Conservation (phyloP, 805 yeast species). For the Lipomyces mesembrius region DNA sequence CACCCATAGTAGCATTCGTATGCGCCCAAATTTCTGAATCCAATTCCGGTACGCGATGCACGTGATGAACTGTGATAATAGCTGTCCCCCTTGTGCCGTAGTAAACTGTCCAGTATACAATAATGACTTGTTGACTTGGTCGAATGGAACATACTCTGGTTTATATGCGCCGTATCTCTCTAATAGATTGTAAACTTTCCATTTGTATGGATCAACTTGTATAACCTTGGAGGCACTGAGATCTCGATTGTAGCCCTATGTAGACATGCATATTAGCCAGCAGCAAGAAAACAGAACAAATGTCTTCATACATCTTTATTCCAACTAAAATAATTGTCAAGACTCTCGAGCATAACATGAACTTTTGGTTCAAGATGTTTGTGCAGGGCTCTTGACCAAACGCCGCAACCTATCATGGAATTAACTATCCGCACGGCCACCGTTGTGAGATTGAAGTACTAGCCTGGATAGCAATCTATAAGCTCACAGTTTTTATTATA, state of each 20-base stretch:
- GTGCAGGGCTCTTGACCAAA: constrained; percentile 66
- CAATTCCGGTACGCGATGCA: constrained; percentile 73
- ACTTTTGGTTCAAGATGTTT: constrained; percentile 62
- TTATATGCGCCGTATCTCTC: constrained; percentile 52
- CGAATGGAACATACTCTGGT: constrained; percentile 48
- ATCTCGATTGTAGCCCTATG: constrained; percentile 23
- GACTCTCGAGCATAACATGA: constrained; percentile 66
- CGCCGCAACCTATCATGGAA: constrained; percentile 53
- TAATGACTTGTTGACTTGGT: constrained; percentile 57
- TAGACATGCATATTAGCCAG: constrained; percentile 18
- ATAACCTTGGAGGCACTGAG: constrained; percentile 32
- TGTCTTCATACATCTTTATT: constrained; percentile 16
- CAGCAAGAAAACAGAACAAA: background rate
- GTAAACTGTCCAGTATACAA: constrained; percentile 65
- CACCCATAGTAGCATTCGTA: constrained; percentile 73
- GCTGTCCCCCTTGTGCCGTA: constrained; percentile 62
- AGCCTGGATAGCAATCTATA: constrained; percentile 46
- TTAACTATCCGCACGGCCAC: background rate
- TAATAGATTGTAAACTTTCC: constrained; percentile 63
- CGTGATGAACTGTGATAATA: constrained; percentile 73
- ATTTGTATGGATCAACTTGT: constrained; percentile 63
- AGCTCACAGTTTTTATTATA: constrained; percentile 45
- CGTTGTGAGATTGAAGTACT: background rate
- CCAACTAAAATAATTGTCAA: constrained; percentile 44
- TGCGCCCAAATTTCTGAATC: constrained; percentile 74